Conservation (phyloP, 805 yeast genomes). For the Pichia nanzhaoensis region DNA sequence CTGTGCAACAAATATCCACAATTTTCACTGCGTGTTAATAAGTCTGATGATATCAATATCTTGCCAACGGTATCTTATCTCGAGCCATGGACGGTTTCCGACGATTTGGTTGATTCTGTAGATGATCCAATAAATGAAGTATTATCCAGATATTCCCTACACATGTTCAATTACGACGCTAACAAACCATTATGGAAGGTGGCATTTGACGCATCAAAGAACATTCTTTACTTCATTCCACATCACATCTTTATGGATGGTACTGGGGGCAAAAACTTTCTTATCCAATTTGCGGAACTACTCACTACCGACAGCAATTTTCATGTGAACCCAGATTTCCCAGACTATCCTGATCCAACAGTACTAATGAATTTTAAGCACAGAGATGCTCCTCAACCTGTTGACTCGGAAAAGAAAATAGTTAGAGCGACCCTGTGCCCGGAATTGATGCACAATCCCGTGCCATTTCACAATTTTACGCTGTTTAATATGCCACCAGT, state of each 20-base stretch:
- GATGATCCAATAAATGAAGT: background rate
- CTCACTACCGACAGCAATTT: background rate
- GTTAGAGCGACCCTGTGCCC: no score
- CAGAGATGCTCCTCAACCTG: background rate
- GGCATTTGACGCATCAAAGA: background rate
- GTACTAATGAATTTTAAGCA: background rate
- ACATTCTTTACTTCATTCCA: conserved; percentile 8
- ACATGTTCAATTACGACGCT: conserved; percentile 3
- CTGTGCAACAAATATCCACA: conserved; percentile 10
- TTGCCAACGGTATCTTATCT: background rate
- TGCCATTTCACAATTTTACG: conserved; percentile 4
- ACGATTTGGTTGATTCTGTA: background rate
- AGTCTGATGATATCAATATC: background rate
- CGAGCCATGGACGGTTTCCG: background rate
- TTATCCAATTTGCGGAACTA: background rate
- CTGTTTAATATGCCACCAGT: background rate
- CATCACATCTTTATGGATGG: conserved; percentile 14
- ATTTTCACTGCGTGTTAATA: conserved; percentile 9
- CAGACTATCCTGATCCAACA: conserved; percentile 8
- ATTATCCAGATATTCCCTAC: conserved; percentile 3
- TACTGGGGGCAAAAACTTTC: conserved; percentile 12
- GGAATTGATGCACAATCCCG: conserved; percentile 1
- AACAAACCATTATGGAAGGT: conserved; percentile 11
- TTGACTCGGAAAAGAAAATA: background rate
- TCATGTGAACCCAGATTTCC: background rate